Evolutionary conservation across 2,329 filamentous ascomycete genomes (phyloP).

Genomic region (Hypoxylon sp.): DNA sequence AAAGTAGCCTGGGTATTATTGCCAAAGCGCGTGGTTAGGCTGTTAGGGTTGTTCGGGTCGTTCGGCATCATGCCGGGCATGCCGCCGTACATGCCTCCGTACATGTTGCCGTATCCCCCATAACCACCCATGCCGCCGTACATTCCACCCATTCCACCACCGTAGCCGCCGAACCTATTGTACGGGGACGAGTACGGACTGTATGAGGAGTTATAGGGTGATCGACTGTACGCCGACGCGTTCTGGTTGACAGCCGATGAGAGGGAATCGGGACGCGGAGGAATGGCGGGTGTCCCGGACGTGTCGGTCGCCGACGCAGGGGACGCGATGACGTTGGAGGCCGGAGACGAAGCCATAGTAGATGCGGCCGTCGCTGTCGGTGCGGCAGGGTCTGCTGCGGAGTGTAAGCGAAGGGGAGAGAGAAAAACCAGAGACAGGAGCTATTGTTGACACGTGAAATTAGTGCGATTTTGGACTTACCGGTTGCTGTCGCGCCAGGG

Average conservation of each 20-base stretch:
- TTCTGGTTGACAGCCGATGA: constrained; percentile 85
- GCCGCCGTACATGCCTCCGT: constrained; percentile 50
- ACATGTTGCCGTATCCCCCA: constrained; percentile 52
- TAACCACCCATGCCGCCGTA: constrained; percentile 47
- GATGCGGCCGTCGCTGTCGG: constrained; percentile 55
- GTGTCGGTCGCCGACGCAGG: constrained; percentile 50
- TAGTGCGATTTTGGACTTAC: constrained; percentile 51
- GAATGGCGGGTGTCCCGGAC: constrained; percentile 70
- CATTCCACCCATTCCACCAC: constrained; percentile 48
- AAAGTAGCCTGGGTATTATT: constrained; percentile 97
- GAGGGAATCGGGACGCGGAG: constrained; percentile 81
- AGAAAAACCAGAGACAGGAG: constrained; percentile 42
- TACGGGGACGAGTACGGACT: constrained; percentile 59
- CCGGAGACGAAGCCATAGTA: constrained; percentile 50
- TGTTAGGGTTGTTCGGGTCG: constrained; percentile 88
- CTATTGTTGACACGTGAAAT: constrained; percentile 28
- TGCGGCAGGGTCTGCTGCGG: constrained; percentile 45
- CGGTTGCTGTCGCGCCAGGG: constrained; percentile 65
- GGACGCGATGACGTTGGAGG: constrained; percentile 51
- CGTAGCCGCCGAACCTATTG: constrained; percentile 41
- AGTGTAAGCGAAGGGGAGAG: too few relatives aligned
- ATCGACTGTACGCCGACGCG: constrained; percentile 78
- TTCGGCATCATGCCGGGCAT: constrained; percentile 56
- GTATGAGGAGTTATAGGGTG: constrained; percentile 56
- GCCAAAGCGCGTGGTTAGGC: constrained; percentile 92